phyloP scores from a whole-genome alignment of 345 rosid genomes.

The Populus nigra region DNA sequence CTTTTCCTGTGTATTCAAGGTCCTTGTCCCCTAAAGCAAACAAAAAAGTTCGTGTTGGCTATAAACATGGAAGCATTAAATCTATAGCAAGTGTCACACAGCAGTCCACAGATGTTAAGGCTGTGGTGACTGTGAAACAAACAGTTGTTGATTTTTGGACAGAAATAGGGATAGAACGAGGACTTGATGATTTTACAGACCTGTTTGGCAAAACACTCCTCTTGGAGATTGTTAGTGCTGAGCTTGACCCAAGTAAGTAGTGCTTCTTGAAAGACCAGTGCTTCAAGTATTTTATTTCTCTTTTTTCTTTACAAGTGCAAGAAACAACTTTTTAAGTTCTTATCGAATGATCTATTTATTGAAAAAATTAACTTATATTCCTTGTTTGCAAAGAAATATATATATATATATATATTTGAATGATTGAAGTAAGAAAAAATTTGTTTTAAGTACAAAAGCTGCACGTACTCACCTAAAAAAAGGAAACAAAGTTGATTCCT shows the following conservation, averaged over 20 bases:
- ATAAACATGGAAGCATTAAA: slow-evolving; percentile 2
- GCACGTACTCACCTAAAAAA: too few species aligned
- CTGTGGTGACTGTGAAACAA: slow-evolving; percentile 35
- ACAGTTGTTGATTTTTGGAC: slow-evolving; percentile 30
- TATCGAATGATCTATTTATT: too few species aligned
- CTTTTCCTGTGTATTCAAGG: slow-evolving; percentile 3
- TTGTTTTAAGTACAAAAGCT: too few species aligned
- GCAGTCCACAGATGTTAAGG: slow-evolving; percentile 28
- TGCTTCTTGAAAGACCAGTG: not conserved
- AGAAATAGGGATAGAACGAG: slow-evolving; percentile 17
- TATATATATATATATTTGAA: too few species aligned
- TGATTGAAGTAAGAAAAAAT: too few species aligned
- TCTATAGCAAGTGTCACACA: slow-evolving; percentile 5
- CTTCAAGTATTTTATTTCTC: too few species aligned
- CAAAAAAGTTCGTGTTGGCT: slow-evolving; percentile 11
- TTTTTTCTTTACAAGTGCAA: too few species aligned
- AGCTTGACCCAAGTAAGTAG: slow-evolving; percentile 54
- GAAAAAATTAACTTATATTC: too few species aligned
- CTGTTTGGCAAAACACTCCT: slow-evolving; percentile 44
- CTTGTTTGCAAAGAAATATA: too few species aligned
- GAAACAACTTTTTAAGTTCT: too few species aligned
- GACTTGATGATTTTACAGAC: slow-evolving; percentile 43
- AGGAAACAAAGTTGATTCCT: too few species aligned
- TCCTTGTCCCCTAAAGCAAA: not conserved
- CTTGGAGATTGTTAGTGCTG: slow-evolving; percentile 55